Base-by-base conservation (phyloP, 2,329 filamentous ascomycete species). In the Arachnopeziza araneosa region DNA sequence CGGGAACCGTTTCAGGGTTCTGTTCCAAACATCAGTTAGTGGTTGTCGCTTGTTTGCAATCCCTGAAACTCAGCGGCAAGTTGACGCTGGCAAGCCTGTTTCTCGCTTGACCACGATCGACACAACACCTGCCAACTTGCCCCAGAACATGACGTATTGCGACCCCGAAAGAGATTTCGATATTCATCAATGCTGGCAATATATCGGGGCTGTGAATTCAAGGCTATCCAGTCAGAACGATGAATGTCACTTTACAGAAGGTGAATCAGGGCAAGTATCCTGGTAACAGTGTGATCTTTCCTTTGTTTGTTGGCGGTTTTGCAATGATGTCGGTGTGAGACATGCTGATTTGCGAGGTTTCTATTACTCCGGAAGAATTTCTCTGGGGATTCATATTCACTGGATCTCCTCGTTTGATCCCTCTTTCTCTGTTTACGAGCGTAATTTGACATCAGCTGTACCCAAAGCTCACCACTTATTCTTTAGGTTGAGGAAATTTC, bases 271-370 rank as follows among this genome's bases (percentile, higher is more conserved):
- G 54, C 48, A 56, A 36, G 24, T 56, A 56, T 56, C 54, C 54
- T 56, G 48, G 54, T 9, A 9, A 30, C 26, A 30, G 26, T 30
- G 9, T 30, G 24, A 50, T 24, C 12, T 56, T 22, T 24, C 53
- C 54, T 50, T 54, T 60, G 32, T 44, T 44, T 12, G 36, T 44
- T 53, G 48, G 22, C 23, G 48, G 24, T 49, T 57, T 52, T 52
- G 54, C 32, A 44, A 56, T 60, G 58, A 60, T 60, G 58, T 60
- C 54, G 58, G 56, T 56, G 50, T 50, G 52, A 59, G 52, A 56
- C 57, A 55, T 24, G 24, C 50, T 59, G 52, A 44, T 54, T 51
- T 59, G 44, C 12, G 36, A 8, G n/a, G 6, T 44, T 44, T 19
- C 36, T 44, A 17, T 44, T 14, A 19, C 26, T 30, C 26, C 26